phyloP scores from a whole-genome alignment of 2,329 filamentous ascomycete species.

The Fusarium buharicum region DNA sequence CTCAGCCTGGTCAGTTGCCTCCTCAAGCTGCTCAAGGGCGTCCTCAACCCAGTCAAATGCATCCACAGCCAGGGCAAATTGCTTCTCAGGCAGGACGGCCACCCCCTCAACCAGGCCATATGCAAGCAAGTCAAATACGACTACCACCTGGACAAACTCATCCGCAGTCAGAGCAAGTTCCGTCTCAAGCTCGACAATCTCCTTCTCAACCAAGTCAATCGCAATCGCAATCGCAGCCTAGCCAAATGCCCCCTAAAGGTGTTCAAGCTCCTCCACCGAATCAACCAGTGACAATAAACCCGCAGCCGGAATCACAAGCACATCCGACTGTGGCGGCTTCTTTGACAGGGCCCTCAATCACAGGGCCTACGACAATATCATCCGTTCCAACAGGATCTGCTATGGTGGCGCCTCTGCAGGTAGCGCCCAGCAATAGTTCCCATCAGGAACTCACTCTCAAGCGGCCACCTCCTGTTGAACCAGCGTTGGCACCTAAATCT shows the following conservation, averaged over 20 bases:
- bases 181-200: constrained; percentile 3
- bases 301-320: neutral
- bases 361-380: neutral
- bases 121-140: constrained; percentile 1
- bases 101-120: constrained; percentile 3
- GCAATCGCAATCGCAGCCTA: too few species aligned
- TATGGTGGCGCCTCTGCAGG: neutral
- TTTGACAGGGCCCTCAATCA: neutral
- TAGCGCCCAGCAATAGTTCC: neutral
- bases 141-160: neutral
- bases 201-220: neutral
- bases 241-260: neutral
- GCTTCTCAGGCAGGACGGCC: neutral
- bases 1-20: constrained; percentile 2
- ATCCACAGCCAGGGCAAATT: constrained; percentile 2
- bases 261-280: neutral
- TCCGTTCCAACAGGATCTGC: neutral
- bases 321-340: neutral
- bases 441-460: constrained; percentile 4
- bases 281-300: neutral
- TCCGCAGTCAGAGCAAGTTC: neutral
- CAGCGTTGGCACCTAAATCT: neutral
- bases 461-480: neutral
- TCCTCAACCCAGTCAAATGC: neutral
- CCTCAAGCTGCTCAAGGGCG: neutral